Conservation (phyloP, 768 basidiomycete genomes). For the Boletellus ananiceps region DNA sequence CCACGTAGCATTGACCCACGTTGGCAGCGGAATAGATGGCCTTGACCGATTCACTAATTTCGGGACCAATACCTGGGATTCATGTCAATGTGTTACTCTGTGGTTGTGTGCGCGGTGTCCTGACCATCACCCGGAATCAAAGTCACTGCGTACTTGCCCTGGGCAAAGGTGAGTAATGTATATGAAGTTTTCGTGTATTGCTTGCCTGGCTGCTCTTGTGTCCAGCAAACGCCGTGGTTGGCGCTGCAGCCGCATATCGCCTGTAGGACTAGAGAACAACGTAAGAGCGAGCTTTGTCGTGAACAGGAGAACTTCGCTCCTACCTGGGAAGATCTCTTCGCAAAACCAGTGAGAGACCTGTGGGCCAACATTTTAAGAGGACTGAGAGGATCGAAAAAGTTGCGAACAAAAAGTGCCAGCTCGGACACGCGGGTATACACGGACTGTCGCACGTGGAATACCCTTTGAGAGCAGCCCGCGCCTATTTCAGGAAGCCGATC, state of each 20-base stretch:
- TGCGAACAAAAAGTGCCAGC: slow-evolving; percentile 11
- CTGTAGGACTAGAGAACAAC: slow-evolving; percentile 43
- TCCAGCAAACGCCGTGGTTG: slow-evolving; percentile 87
- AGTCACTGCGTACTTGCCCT: slow-evolving; percentile 97
- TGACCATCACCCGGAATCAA: slow-evolving; percentile 95
- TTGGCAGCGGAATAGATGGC: slow-evolving; percentile 87
- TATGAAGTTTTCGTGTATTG: slow-evolving; percentile 5
- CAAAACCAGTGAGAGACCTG: slow-evolving; percentile 52
- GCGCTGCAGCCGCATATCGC: slow-evolving; percentile 63
- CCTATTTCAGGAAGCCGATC: slow-evolving; percentile 8
- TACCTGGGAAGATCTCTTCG: slow-evolving; percentile 50
- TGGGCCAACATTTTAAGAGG: slow-evolving; percentile 50
- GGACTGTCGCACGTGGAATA: slow-evolving; percentile 19
- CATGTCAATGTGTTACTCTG: slow-evolving; percentile 14
- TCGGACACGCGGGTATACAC: slow-evolving; percentile 20
- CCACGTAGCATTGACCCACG: slow-evolving; percentile 37
- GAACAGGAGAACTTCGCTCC: slow-evolving; percentile 11
- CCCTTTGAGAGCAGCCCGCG: not conserved
- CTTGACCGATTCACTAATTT: slow-evolving; percentile 96
- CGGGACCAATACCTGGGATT: slow-evolving; percentile 87
- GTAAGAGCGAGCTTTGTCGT: slow-evolving; percentile 8
- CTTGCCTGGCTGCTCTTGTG: slow-evolving; percentile 85
- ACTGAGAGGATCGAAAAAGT: slow-evolving; percentile 15
- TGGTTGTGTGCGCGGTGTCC: slow-evolving; percentile 9
- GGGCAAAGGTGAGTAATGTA: slow-evolving; percentile 6